A percentile compares a stretch with the other conserved stretches of the same genome.
Evolutionary conservation across 2,329 filamentous ascomycete genomes (phyloP).

Genomic region (Mycocentrospora acerina): DNA sequence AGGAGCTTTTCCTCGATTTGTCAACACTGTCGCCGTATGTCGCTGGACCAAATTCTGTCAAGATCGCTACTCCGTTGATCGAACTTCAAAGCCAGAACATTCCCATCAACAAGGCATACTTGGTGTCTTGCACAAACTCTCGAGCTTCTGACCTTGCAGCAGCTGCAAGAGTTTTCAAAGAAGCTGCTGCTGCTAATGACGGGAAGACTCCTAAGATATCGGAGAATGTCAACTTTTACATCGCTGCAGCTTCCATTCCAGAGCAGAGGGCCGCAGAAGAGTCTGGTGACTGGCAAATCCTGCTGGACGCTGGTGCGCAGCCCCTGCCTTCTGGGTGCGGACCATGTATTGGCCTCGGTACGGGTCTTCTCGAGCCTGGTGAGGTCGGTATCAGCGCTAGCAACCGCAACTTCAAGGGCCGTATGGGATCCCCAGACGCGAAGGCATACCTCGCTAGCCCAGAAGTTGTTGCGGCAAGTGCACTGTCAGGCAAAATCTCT

Average conservation of each 20-base stretch:
- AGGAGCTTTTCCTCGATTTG: conserved; percentile 78
- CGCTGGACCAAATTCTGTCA: conserved; percentile 87
- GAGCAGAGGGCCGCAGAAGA: conserved; percentile 80
- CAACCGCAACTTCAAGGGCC: conserved; percentile 89
- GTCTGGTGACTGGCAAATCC: conserved; percentile 79
- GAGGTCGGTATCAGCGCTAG: conserved; percentile 82
- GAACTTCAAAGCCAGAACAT: conserved; percentile 76
- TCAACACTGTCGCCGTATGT: conserved; percentile 83
- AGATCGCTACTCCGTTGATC: conserved; percentile 74
- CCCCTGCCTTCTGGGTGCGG: conserved; percentile 73
- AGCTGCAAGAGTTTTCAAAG: conserved; percentile 81
- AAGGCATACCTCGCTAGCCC: conserved; percentile 86
- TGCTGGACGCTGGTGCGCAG: conserved; percentile 77
- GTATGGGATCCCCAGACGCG: conserved; percentile 79
- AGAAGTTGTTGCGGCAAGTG: conserved; percentile 89
- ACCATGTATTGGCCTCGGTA: conserved; percentile 82
- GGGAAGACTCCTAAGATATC: conserved; percentile 70
- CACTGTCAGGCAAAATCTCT: conserved; percentile 69
- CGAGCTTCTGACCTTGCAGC: conserved; percentile 77
- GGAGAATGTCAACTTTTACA: conserved; percentile 78
- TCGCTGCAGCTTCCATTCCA: conserved; percentile 77
- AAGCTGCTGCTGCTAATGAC: conserved; percentile 63
- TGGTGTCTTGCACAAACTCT: conserved; percentile 89
- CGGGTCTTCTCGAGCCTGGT: conserved; percentile 77
- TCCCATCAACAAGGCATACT: conserved; percentile 77